Evolutionary conservation across 805 yeast genomes (phyloP).

Genomic region (Clavispora fructus): DNA sequence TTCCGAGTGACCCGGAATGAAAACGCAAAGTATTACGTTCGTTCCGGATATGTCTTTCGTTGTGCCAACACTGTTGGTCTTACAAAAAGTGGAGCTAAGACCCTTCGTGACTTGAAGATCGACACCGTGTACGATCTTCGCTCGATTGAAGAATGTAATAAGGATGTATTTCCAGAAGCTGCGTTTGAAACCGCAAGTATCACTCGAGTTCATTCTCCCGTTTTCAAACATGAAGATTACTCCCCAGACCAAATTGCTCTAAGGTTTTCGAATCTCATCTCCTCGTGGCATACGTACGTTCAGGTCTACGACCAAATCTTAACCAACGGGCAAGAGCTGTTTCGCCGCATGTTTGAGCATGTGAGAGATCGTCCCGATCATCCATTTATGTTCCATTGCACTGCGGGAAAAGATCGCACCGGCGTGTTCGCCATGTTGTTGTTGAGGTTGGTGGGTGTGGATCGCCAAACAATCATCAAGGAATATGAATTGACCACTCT

Average conservation of each 20-base stretch:
- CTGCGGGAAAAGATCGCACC: slow-evolving; percentile 86
- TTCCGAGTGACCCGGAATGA: slow-evolving; percentile 10
- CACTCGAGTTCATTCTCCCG: slow-evolving; percentile 50
- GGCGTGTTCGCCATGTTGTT: slow-evolving; percentile 70
- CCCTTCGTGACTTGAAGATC: slow-evolving; percentile 42
- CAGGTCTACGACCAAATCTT: slow-evolving; percentile 59
- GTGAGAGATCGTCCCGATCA: slow-evolving; percentile 46
- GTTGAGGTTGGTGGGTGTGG: slow-evolving; percentile 59
- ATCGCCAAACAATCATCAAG: slow-evolving; percentile 55
- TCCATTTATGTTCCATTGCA: slow-evolving; percentile 64
- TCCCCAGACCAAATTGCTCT: slow-evolving; percentile 63
- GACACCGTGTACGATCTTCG: slow-evolving; percentile 63
- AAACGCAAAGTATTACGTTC: slow-evolving; percentile 34
- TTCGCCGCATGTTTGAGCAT: slow-evolving; percentile 46
- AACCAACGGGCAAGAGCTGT: slow-evolving; percentile 42
- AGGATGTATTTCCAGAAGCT: slow-evolving; percentile 36
- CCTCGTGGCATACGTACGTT: slow-evolving; percentile 59
- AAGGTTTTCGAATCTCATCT: slow-evolving; percentile 48
- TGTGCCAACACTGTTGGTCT: slow-evolving; percentile 56
- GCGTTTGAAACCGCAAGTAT: slow-evolving; percentile 8
- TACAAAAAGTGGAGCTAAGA: slow-evolving; percentile 44
- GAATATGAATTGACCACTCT: slow-evolving; percentile 73
- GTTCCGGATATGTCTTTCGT: slow-evolving; percentile 53
- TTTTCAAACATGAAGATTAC: slow-evolving; percentile 47
- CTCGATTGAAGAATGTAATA: slow-evolving; percentile 49